Conservation (phyloP, 495 filamentous ascomycete species). For the Hyaloscypha hepaticicola region DNA sequence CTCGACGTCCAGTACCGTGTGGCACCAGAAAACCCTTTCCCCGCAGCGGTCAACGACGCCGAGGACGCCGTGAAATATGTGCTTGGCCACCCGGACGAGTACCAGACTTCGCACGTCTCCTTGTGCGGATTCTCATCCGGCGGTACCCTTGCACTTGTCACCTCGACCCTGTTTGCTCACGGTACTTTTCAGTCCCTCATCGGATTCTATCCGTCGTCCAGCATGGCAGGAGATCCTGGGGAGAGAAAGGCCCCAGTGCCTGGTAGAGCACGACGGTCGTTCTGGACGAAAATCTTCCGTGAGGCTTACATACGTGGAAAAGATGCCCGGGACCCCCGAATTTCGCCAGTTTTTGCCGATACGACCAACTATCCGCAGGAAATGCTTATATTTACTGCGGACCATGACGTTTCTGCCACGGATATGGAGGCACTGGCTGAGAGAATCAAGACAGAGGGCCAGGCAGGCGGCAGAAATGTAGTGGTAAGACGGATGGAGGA, state of each 20-base stretch:
- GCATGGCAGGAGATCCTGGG: slow-evolving; percentile 35
- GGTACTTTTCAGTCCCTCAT: slow-evolving; percentile 44
- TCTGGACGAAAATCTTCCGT: slow-evolving; percentile 25
- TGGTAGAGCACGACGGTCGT: slow-evolving; percentile 13
- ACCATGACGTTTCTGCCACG: slow-evolving; percentile 39
- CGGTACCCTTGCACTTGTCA: slow-evolving; percentile 44
- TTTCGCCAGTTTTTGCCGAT: slow-evolving; percentile 45
- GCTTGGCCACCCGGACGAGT: slow-evolving; percentile 33
- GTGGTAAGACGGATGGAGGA: slow-evolving; percentile 41
- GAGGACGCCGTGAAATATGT: slow-evolving; percentile 52
- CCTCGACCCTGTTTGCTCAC: slow-evolving; percentile 39
- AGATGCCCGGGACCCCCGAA: slow-evolving; percentile 45
- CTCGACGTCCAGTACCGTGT: slow-evolving; percentile 47
- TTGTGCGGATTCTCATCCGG: slow-evolving; percentile 47
- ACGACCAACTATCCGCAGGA: slow-evolving; percentile 40
- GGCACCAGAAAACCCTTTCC: slow-evolving; percentile 47
- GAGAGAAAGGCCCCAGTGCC: slow-evolving; percentile 24
- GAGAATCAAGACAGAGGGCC: slow-evolving; percentile 31
- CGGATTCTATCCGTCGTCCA: slow-evolving; percentile 43
- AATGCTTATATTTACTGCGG: slow-evolving; percentile 45
- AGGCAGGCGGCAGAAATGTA: slow-evolving; percentile 36
- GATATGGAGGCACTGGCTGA: slow-evolving; percentile 45
- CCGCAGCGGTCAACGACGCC: slow-evolving; percentile 44
- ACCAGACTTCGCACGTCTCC: slow-evolving; percentile 36
- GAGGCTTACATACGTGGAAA: slow-evolving; percentile 30